These are phyloP conservation scores for Incumbomyces lentus DNA, from an alignment of 2,329 filamentous ascomycete species.

Conservation along the genomic window DNA sequence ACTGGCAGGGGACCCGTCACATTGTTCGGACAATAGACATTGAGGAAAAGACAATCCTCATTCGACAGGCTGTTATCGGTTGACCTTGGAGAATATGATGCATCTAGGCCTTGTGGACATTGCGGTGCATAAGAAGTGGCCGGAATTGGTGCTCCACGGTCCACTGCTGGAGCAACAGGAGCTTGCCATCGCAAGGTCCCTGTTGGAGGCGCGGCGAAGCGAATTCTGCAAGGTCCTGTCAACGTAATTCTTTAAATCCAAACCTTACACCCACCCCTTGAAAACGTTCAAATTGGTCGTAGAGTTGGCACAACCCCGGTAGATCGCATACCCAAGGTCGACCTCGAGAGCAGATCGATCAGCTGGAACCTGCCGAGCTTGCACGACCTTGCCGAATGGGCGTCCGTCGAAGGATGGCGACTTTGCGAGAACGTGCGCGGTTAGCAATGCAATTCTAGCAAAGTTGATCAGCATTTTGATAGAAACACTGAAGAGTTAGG, in stretches of 20 bases:
- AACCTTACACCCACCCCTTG: constrained; percentile 32
- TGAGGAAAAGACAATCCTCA: constrained; percentile 31
- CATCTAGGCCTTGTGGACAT: constrained; percentile 26
- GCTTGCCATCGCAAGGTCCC: constrained; percentile 27
- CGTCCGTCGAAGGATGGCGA: background rate
- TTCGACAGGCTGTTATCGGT: constrained; percentile 12
- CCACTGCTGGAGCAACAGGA: constrained; percentile 22
- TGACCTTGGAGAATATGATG: constrained; percentile 10
- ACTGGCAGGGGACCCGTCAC: constrained; percentile 25
- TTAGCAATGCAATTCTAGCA: background rate
- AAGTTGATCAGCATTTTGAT: constrained; percentile 1
- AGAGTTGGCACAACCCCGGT: constrained; percentile 34
- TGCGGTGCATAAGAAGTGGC: constrained; percentile 23
- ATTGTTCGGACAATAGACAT: constrained; percentile 23
- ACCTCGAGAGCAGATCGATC: constrained; percentile 23
- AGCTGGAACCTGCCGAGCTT: constrained; percentile 1
- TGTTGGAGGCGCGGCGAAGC: constrained; percentile 27
- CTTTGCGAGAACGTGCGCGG: background rate
- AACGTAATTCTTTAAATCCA: constrained; percentile 5
- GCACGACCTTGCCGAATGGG: constrained; percentile 1
- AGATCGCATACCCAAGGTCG: constrained; percentile 38
- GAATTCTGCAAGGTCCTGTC: constrained; percentile 23
- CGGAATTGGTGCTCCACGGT: constrained; percentile 19
- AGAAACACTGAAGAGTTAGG: too few species aligned
- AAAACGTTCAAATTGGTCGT: constrained; percentile 34